Conservation (phyloP, 495 filamentous ascomycete species). For the Xylaria telfairii region DNA sequence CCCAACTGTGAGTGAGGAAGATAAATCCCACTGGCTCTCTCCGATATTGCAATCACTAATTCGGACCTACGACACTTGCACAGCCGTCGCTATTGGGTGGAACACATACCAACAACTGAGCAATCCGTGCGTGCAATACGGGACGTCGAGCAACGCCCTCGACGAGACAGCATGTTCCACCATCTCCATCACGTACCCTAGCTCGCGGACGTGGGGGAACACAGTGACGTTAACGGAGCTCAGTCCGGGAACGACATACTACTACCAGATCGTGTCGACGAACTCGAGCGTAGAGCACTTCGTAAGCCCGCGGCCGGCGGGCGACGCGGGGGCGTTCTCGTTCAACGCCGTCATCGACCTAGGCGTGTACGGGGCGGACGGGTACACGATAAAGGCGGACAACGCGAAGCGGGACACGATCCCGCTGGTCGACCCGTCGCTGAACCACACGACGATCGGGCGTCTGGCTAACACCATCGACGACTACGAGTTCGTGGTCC, state of each 20-base stretch:
- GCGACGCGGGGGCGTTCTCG: constrained; percentile 49
- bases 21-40: neutral
- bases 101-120: constrained; percentile 51
- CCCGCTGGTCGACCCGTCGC: constrained; percentile 58
- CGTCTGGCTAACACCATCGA: constrained; percentile 60
- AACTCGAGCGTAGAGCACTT: constrained; percentile 64
- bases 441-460: constrained; percentile 67
- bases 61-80: constrained; percentile 12
- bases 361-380: constrained; percentile 61
- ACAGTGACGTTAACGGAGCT: constrained; percentile 44
- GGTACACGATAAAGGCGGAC: constrained; percentile 58
- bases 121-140: constrained; percentile 53
- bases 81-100: constrained; percentile 62
- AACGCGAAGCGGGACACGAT: constrained; percentile 59
- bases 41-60: neutral
- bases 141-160: constrained; percentile 41
- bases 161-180: constrained; percentile 42
- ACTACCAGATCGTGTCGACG: constrained; percentile 60
- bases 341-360: constrained; percentile 53
- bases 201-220: constrained; percentile 50
- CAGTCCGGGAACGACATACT: constrained; percentile 50
- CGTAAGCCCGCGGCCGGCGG: constrained; percentile 57
- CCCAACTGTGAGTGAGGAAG: constrained; percentile 52
- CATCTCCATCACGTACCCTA: constrained; percentile 46
- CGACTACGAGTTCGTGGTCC: constrained; percentile 65